phyloP scores from a whole-genome alignment of 805 yeast genomes.

The Brettanomyces sp. region DNA sequence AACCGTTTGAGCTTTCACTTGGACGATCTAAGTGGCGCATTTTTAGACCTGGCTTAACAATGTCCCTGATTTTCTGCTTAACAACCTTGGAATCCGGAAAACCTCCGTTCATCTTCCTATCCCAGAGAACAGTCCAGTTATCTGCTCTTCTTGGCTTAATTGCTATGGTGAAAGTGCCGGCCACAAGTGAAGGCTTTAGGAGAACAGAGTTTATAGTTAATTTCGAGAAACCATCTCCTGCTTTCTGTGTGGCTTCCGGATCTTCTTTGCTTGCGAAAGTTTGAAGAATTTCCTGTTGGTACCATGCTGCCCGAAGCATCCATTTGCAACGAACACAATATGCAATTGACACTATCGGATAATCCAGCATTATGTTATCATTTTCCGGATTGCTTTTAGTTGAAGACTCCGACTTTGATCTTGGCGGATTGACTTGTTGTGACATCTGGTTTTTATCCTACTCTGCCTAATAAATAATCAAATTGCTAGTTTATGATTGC shows the following conservation, averaged over 20 bases:
- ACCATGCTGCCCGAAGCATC: slow-evolving; percentile 86
- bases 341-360: slow-evolving; percentile 57
- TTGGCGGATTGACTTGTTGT: neutral
- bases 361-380: slow-evolving; percentile 14
- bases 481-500: neutral
- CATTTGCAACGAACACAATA: slow-evolving; percentile 83
- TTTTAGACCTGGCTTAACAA: slow-evolving; percentile 40
- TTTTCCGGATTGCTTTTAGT: neutral
- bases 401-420: neutral
- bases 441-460: neutral
- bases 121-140: slow-evolving; percentile 42
- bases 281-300: slow-evolving; percentile 73
- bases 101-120: slow-evolving; percentile 54
- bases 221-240: slow-evolving; percentile 26
- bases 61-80: slow-evolving; percentile 56
- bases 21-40: slow-evolving; percentile 59
- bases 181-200: slow-evolving; percentile 32
- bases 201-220: slow-evolving; percentile 42
- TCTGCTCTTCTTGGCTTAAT: slow-evolving; percentile 27
- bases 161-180: slow-evolving; percentile 54
- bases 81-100: slow-evolving; percentile 81
- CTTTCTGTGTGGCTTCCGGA: slow-evolving; percentile 4
- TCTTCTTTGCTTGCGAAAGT: slow-evolving; percentile 41
- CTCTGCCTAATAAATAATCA: neutral
- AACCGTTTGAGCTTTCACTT: slow-evolving; percentile 12